These are phyloP conservation scores for Cercospora sojina DNA, from an alignment of 2,329 filamentous ascomycete species.

Conservation along the genomic window DNA sequence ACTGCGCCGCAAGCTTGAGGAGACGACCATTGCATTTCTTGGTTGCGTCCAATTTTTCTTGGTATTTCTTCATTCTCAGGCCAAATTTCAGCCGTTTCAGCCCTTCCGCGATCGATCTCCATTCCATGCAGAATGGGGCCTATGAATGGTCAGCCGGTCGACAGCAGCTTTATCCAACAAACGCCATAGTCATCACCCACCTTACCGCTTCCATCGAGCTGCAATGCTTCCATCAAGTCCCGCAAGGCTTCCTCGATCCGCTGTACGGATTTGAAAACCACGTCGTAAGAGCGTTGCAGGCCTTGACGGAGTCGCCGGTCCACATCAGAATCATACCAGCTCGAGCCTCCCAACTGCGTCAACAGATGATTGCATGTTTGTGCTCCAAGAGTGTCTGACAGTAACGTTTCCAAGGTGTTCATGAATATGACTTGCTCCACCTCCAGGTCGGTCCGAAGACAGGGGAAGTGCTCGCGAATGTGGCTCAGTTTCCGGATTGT, in stretches of 20 bases:
- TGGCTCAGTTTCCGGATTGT: slow-evolving; percentile 23
- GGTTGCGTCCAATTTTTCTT: not conserved
- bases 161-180: not conserved
- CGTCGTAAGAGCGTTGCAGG: not conserved
- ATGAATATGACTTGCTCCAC: not conserved
- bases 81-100: not conserved
- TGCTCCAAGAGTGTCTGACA: not conserved
- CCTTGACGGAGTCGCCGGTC: not conserved
- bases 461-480: not conserved
- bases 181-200: not conserved
- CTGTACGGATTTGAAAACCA: not conserved
- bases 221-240: not conserved
- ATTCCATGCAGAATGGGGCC: not conserved
- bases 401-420: not conserved
- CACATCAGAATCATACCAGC: not conserved
- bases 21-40: not conserved
- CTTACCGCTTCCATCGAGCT: not conserved
- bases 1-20: not conserved
- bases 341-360: not conserved
- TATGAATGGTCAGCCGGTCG: not conserved
- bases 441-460: not conserved
- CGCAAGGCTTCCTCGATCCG: not conserved
- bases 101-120: not conserved
- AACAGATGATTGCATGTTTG: not conserved
- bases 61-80: not conserved